Base-by-base conservation (phyloP, 1,284 basidiomycete genomes). In the Puccinia horiana region DNA sequence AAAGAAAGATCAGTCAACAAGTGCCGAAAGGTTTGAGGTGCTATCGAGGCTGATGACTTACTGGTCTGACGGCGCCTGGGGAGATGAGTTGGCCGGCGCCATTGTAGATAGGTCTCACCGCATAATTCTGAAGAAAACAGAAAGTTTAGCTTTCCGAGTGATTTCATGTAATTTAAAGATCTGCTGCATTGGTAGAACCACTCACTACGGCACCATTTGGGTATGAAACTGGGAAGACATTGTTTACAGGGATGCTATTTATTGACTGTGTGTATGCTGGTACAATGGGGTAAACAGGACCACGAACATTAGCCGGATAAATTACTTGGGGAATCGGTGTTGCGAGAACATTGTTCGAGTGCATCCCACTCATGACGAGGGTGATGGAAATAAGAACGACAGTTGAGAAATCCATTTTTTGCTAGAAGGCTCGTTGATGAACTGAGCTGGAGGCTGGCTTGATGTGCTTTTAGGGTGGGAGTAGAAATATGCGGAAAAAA, bases 401-500 rank as follows among this genome's bases (percentile, higher is more conserved):
- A 23, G 61, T 40, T 65, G 61, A 65, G 61, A 65, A 65, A 65
- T 65, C 61, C 61, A 65, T 65, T 65, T 6, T 40, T 65, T 37
- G 2, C 40, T 32, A 16, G 11, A 20, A 12, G 44, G 49, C 11
- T 52, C 4, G 35, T 63, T 63, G 32, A 6, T 35, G 32, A 4
- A 35, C 35, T 65, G 20, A 65, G 61, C 3, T 65, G 35, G 18
- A 65, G 35, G 29, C 12, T 61, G 58, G 18, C 29, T 18, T 65
- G 61, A 35, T 40, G 20, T 23, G 1, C 20, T 40, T 23, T 61
- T 26, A 61, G 14, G 58, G 29, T 12, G n/a, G 32, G 58, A 16
- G n/a, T 35, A 4, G 12, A 61, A 35, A 11, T 61, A 61, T 61
- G 29, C 3, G 6, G 11, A 29, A 58, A 9, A 16, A 52, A 35